Evolutionary conservation across 768 basidiomycete genomes (phyloP), one percentile per base, ranked within the genome.

Genomic region (Mycena polygramma): DNA sequence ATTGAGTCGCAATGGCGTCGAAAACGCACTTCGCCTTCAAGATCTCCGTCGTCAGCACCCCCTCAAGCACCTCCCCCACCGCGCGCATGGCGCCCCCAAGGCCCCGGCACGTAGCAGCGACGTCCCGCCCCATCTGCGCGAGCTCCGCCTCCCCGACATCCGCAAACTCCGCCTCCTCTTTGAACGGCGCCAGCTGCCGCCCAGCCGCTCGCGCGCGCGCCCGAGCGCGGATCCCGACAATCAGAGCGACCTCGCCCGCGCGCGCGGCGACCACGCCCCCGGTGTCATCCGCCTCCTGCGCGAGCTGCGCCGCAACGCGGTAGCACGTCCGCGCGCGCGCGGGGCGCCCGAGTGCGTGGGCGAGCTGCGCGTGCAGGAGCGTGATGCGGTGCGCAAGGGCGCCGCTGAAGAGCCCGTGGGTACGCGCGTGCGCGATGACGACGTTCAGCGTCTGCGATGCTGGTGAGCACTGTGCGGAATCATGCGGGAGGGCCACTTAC

Each of bases 321-420:
- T 94, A 95, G 65, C 90, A 92, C 45, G 84, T 81, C 57, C 83
- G 73, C 20, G 94, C 93, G 2, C 88, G 84, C 14, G 83, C 81
- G 0, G 81, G 76, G 10, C 87, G 82, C 1, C 89, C 88, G 6
- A 88, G 79, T 2, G 92, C 88, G 76, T 95, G 93, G 7, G 92
- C 90, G 36, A 94, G 86, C 69, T 95, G 92, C 0, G 89, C 93
- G 61, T 92, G 87, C 66, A 91, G 86, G 9, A 94, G 82, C 7
- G 91, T 85, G 14, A 94, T 88, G 6, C 91, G 88, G 0, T 90
- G 85, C 2, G 89, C 82, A 74, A 90, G 94, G 0, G 77, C 58
- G 37, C 76, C 68, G 4, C 77, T 69, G 73, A 92, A 95, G 46
- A 93, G 79, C n/a, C 78, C 76, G 61, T 86, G 77, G 0, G 87